Conservation (phyloP, 2,329 filamentous ascomycete genomes). For the Coleophoma cylindrospora region DNA sequence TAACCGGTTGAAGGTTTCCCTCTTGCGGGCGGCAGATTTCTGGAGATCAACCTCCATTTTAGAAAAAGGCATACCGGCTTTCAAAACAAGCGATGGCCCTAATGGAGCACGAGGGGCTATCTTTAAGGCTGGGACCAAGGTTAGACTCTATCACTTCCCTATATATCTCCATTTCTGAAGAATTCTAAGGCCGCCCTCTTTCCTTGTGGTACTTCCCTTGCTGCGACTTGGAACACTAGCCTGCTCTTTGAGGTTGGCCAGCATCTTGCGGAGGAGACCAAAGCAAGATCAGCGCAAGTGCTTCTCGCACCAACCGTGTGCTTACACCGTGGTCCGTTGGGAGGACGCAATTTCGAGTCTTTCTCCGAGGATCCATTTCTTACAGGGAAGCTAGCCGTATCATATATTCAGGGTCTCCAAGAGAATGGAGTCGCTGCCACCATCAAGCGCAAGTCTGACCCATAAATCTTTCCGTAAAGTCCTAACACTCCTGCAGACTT, state of each 20-base stretch:
- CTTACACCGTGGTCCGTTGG: slow-evolving; percentile 75
- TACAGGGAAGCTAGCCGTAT: slow-evolving; percentile 66
- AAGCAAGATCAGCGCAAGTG: slow-evolving; percentile 68
- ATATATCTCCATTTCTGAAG: not conserved
- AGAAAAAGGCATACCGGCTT: slow-evolving; percentile 56
- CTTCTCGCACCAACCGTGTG: slow-evolving; percentile 75
- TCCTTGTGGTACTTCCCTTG: slow-evolving; percentile 73
- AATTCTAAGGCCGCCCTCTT: slow-evolving; percentile 62
- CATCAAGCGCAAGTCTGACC: slow-evolving; percentile 58
- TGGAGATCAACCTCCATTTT: slow-evolving; percentile 65
- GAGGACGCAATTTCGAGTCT: slow-evolving; percentile 83
- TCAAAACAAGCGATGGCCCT: slow-evolving; percentile 65
- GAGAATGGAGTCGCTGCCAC: slow-evolving; percentile 70
- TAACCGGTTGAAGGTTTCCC: slow-evolving; percentile 39
- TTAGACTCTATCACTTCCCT: slow-evolving; percentile 20
- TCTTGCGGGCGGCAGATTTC: slow-evolving; percentile 60
- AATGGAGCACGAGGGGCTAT: slow-evolving; percentile 65
- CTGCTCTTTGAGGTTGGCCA: slow-evolving; percentile 65
- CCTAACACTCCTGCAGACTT: slow-evolving; percentile 41
- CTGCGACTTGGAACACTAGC: slow-evolving; percentile 72
- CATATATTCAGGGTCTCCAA: slow-evolving; percentile 70
- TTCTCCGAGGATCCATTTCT: slow-evolving; percentile 80
- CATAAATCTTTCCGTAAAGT: not conserved
- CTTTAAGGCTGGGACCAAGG: slow-evolving; percentile 63
- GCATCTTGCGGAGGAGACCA: slow-evolving; percentile 66